A percentile compares a stretch with the other conserved stretches of the same genome.
Conservation (phyloP, 345 rosid genomes). For the Syzygium aqueum region DNA sequence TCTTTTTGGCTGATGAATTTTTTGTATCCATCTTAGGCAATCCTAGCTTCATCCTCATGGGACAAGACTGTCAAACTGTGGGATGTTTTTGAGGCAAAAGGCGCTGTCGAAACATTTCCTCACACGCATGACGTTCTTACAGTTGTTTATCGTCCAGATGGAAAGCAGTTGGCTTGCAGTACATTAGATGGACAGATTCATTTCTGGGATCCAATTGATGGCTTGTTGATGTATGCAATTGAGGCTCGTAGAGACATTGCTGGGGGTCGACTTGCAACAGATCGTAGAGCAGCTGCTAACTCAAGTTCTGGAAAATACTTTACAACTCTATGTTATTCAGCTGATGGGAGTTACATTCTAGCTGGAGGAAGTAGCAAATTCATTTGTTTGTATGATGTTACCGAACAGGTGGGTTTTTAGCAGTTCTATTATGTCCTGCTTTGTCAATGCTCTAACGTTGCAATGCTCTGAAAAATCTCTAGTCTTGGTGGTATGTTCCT, state of each 20-base stretch:
- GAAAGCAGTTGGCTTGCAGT: slow-evolving; percentile 83
- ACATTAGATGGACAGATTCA: slow-evolving; percentile 92
- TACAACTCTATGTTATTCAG: slow-evolving; percentile 82
- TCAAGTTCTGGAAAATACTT: slow-evolving; percentile 95
- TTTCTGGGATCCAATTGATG: slow-evolving; percentile 96
- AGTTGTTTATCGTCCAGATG: slow-evolving; percentile 88
- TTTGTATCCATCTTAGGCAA: slow-evolving; percentile 23
- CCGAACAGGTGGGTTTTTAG: slow-evolving; percentile 69
- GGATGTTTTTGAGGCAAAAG: slow-evolving; percentile 94
- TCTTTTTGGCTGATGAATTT: slow-evolving; percentile 3
- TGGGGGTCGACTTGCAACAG: slow-evolving; percentile 88
- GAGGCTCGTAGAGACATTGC: slow-evolving; percentile 97
- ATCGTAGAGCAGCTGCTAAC: slow-evolving; percentile 88
- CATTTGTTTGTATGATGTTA: slow-evolving; percentile 92
- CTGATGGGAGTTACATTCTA: slow-evolving; percentile 90
- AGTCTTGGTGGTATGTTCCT: background rate
- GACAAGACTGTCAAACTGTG: slow-evolving; percentile 86
- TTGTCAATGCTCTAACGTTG: background rate
- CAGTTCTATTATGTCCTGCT: background rate
- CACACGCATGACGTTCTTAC: slow-evolving; percentile 94
- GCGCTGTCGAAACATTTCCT: slow-evolving; percentile 72
- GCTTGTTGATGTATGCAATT: slow-evolving; percentile 77
- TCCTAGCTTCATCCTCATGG: slow-evolving; percentile 96
- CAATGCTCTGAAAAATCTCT: background rate
- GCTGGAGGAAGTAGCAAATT: slow-evolving; percentile 97